Conservation (phyloP, 2,329 filamentous ascomycete species). For the Penicillium sp. region DNA sequence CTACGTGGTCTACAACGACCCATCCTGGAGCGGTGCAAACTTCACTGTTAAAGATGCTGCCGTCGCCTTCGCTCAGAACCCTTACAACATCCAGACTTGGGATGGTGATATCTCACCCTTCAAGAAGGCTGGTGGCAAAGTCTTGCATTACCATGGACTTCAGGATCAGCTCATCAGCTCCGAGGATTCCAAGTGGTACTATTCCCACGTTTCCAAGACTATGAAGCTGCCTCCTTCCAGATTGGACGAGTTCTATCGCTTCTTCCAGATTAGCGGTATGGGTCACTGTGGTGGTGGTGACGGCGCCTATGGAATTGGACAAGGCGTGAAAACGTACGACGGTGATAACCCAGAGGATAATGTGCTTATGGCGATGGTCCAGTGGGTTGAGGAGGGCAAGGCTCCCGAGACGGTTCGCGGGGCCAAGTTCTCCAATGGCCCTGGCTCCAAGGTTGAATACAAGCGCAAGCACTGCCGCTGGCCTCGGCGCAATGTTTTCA, state of each 20-base stretch:
- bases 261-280: constrained; percentile 59
- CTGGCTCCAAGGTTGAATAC: constrained; percentile 44
- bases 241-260: constrained; percentile 47
- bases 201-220: constrained; percentile 45
- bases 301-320: constrained; percentile 47
- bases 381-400: constrained; percentile 51
- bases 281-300: constrained; percentile 49
- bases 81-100: constrained; percentile 53
- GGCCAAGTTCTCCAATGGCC: constrained; percentile 47
- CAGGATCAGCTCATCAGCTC: constrained; percentile 55
- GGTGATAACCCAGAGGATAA: constrained; percentile 44
- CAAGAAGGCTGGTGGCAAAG: constrained; percentile 44
- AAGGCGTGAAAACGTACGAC: constrained; percentile 22
- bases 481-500: constrained; percentile 34
- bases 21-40: constrained; percentile 40
- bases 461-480: constrained; percentile 50
- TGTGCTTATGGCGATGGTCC: constrained; percentile 51
- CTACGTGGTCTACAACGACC: constrained; percentile 46
- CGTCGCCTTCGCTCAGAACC: constrained; percentile 41
- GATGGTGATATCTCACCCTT: constrained; percentile 52
- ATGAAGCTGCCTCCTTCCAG: constrained; percentile 36
- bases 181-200: constrained; percentile 54
- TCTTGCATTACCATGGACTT: constrained; percentile 46
- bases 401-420: constrained; percentile 44
- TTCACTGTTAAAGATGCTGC: constrained; percentile 42